Conservation (phyloP, 2,329 filamentous ascomycete species). For the Zasmidium citrigriseum region DNA sequence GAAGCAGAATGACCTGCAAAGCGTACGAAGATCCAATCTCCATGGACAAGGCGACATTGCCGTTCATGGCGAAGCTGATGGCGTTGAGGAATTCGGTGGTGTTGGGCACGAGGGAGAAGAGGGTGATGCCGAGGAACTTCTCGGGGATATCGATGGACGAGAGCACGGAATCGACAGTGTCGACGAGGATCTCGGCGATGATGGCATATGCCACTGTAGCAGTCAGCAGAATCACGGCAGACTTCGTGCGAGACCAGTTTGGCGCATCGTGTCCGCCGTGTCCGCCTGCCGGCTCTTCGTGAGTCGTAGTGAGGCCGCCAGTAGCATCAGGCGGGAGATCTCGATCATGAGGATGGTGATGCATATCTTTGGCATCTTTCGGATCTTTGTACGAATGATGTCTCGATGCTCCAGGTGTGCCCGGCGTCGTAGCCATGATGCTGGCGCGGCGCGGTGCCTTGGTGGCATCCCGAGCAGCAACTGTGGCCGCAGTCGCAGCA, state of each 20-base stretch:
- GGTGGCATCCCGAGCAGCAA: slow-evolving; percentile 76
- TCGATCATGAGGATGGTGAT: slow-evolving; percentile 12
- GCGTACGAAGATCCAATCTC: slow-evolving; percentile 98
- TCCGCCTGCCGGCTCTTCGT: slow-evolving; percentile 37
- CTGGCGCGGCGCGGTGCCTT: slow-evolving; percentile 55
- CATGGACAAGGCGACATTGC: slow-evolving; percentile 98
- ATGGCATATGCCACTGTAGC: slow-evolving; percentile 94
- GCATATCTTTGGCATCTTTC: slow-evolving; percentile 11
- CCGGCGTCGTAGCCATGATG: slow-evolving; percentile 38
- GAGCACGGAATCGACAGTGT: slow-evolving; percentile 95
- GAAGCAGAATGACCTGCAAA: slow-evolving; percentile 89
- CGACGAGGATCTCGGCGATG: slow-evolving; percentile 94
- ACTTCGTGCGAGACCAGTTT: slow-evolving; percentile 94
- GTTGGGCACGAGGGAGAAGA: slow-evolving; percentile 96
- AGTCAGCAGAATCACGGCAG: slow-evolving; percentile 80
- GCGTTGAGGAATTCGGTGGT: slow-evolving; percentile 99
- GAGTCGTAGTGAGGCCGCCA: slow-evolving; percentile 40
- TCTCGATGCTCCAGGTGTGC: slow-evolving; percentile 12
- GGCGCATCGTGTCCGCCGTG: slow-evolving; percentile 90
- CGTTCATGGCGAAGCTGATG: slow-evolving; percentile 99
- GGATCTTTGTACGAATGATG: slow-evolving; percentile 17
- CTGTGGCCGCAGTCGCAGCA: slow-evolving; percentile 84
- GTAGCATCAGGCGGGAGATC: slow-evolving; percentile 28
- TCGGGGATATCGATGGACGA: slow-evolving; percentile 90
- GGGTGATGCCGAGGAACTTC: slow-evolving; percentile 93